Percentiles rank a stretch among this genome's conserved stretches.
phyloP scores from a whole-genome alignment of 1,139 yeast genomes.

The Citeromyces hawaiiensis region DNA sequence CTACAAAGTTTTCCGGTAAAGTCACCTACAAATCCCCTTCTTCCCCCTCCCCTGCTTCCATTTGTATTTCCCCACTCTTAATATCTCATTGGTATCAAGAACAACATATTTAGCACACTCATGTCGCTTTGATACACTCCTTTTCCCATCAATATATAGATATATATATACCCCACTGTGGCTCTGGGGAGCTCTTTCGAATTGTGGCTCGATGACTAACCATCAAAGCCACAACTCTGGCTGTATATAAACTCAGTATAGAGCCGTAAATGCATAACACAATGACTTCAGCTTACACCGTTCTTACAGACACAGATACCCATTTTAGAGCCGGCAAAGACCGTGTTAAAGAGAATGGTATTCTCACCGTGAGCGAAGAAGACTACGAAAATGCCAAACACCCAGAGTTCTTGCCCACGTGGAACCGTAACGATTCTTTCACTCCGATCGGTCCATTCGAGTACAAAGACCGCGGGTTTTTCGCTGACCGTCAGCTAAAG shows the following conservation, averaged over 20 bases:
- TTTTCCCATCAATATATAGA: no score
- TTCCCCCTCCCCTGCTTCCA: no score
- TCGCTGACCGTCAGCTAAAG: conserved; percentile 42
- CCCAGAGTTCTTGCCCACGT: conserved; percentile 34
- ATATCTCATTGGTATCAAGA: no score
- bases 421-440: conserved; percentile 28
- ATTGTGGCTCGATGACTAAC: neutral
- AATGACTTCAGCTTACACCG: neutral
- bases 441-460: conserved; percentile 33
- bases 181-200: neutral
- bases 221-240: neutral
- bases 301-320: conserved; percentile 10
- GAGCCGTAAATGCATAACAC: neutral
- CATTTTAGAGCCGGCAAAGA: conserved; percentile 19
- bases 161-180: neutral
- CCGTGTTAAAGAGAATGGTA: conserved; percentile 13
- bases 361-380: conserved; percentile 17
- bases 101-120: no score
- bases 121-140: no score
- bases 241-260: neutral
- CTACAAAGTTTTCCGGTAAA: no score
- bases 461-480: conserved; percentile 37
- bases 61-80: no score
- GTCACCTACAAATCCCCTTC: no score
- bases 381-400: conserved; percentile 15